Percentiles rank a stretch among this genome's conserved stretches.
phyloP scores from a whole-genome alignment of 495 filamentous ascomycete species.

The Podospora australis region DNA sequence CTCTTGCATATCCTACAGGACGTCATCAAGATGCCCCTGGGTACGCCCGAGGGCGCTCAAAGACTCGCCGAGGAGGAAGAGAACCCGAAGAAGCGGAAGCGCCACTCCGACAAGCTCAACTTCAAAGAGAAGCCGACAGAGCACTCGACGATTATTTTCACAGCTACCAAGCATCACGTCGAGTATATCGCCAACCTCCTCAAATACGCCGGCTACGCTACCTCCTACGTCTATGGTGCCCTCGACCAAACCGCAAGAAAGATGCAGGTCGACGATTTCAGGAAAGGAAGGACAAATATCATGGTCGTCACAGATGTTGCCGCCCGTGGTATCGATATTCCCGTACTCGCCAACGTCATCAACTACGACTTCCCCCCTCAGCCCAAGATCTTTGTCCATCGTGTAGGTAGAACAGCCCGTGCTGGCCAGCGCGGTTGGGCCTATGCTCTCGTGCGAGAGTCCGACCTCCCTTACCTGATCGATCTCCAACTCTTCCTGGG shows the following conservation, averaged over 20 bases:
- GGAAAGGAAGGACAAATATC: conserved; percentile 76
- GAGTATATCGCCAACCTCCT: conserved; percentile 80
- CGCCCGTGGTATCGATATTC: conserved; percentile 95
- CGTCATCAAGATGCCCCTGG: conserved; percentile 87
- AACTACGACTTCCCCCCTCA: conserved; percentile 98
- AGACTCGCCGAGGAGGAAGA: conserved; percentile 40
- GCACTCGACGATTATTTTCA: conserved; percentile 89
- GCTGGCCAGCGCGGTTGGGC: conserved; percentile 89
- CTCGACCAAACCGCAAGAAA: conserved; percentile 89
- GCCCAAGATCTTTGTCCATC: conserved; percentile 93
- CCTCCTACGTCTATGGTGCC: conserved; percentile 88
- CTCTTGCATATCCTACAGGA: conserved; percentile 83
- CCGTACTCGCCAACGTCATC: conserved; percentile 91
- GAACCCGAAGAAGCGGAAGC: conserved; percentile 58
- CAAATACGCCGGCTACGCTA: conserved; percentile 67
- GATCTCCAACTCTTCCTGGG: conserved; percentile 94
- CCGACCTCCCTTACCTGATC: conserved; percentile 83
- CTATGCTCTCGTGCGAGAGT: conserved; percentile 80
- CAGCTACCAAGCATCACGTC: conserved; percentile 96
- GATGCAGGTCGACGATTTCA: conserved; percentile 82
- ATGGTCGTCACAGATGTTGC: conserved; percentile 97
- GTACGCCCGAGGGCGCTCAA: conserved; percentile 50
- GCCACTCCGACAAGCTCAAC: conserved; percentile 44
- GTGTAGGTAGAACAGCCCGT: conserved; percentile 90
- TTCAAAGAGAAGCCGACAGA: conserved; percentile 53